Evolutionary conservation across 2,329 filamentous ascomycete species (phyloP).

Genomic region (Plenodomus lindquistii): DNA sequence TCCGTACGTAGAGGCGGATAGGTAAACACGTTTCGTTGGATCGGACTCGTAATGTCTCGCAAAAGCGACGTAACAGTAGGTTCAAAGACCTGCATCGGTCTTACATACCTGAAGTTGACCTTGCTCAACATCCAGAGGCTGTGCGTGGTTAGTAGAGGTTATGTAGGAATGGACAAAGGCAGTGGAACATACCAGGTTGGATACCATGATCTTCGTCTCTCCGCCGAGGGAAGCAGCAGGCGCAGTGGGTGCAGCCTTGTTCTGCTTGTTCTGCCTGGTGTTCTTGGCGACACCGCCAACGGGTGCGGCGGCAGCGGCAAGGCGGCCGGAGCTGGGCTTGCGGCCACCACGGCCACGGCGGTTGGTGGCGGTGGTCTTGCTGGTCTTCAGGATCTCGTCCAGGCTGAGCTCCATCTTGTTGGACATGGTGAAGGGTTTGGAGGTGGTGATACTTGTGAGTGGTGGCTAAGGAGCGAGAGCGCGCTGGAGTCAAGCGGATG

Average conservation of each 20-base stretch:
- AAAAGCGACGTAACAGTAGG: conserved; percentile 40
- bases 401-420: conserved; percentile 96
- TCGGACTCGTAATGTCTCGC: conserved; percentile 39
- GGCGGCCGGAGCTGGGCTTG: conserved; percentile 52
- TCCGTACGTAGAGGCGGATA: conserved; percentile 22
- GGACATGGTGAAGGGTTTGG: conserved; percentile 31
- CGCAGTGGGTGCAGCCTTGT: conserved; percentile 66
- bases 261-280: conserved; percentile 62
- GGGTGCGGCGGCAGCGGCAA: conserved; percentile 66
- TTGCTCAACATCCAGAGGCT: conserved; percentile 97
- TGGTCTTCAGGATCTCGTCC: conserved; percentile 89
- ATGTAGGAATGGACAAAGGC: not conserved
- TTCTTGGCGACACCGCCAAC: conserved; percentile 86
- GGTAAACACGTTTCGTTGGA: conserved; percentile 31
- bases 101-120: conserved; percentile 99
- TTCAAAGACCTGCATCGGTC: conserved; percentile 57
- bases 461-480: conserved; percentile 13
- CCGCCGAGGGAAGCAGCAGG: conserved; percentile 62
- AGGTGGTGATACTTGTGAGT: conserved; percentile 5
- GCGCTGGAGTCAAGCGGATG: conserved; percentile 14
- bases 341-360: conserved; percentile 54
- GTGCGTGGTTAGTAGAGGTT: conserved; percentile 52
- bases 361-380: conserved; percentile 42
- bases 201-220: conserved; percentile 97
- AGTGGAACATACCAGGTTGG: conserved; percentile 81